phyloP scores from a whole-genome alignment of 257 asterid species.

The Vinca minor region DNA sequence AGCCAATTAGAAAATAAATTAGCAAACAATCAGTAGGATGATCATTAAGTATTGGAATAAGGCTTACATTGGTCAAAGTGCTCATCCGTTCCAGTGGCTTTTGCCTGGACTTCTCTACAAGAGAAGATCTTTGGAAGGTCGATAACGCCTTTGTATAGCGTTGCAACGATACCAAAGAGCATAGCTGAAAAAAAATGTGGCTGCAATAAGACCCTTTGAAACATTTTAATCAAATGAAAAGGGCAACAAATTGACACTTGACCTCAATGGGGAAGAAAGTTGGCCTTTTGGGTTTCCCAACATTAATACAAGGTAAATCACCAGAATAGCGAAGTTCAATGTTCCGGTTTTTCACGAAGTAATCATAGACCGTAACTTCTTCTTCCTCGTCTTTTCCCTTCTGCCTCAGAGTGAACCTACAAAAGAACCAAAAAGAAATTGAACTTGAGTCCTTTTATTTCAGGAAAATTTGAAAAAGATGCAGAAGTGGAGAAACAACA shows the following conservation, averaged over 20 bases:
- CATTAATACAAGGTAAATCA: too few relatives aligned
- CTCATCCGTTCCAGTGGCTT: constrained; percentile 83
- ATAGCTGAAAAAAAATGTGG: constrained; percentile 37
- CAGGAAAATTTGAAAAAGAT: not conserved
- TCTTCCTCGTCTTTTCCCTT: constrained; percentile 55
- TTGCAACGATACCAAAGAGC: constrained; percentile 71
- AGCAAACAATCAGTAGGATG: too few relatives aligned
- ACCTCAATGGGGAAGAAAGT: constrained; percentile 90
- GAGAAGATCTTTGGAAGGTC: too few relatives aligned
- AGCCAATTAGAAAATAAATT: too few relatives aligned
- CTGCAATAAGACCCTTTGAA: constrained; percentile 6
- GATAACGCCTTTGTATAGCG: constrained; percentile 74
- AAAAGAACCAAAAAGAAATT: not conserved
- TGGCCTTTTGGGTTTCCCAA: constrained; percentile 81
- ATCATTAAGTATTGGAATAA: not conserved
- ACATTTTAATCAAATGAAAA: not conserved
- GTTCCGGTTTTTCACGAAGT: too few relatives aligned
- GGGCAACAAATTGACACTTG: not conserved
- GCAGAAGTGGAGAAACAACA: not conserved
- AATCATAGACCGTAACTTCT: constrained; percentile 83
- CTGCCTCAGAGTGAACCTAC: constrained; percentile 64
- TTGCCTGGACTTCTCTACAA: constrained; percentile 88
- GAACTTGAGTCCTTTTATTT: not conserved
- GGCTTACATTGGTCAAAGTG: constrained; percentile 50
- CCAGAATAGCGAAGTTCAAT: too few relatives aligned